A percentile compares a stretch with the other conserved stretches of the same genome.
Evolutionary conservation across 805 yeast species (phyloP).

Genomic region (Lipomyces kockii): DNA sequence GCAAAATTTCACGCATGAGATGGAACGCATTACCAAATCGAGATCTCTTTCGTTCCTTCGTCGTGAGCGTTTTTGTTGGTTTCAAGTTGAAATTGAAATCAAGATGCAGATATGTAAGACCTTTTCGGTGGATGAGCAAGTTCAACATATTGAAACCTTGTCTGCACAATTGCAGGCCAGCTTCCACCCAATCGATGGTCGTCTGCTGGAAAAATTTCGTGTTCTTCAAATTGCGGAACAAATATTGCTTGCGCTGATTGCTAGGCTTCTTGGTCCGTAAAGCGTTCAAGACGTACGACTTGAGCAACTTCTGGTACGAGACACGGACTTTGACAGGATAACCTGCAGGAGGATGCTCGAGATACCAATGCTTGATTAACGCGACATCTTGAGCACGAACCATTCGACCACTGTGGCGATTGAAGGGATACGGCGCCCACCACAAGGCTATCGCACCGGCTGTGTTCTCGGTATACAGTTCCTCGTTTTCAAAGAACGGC

Average conservation of each 20-base stretch:
- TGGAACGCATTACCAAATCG: constrained; percentile 97
- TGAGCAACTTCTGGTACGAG: constrained; percentile 88
- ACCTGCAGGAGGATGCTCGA: constrained; percentile 61
- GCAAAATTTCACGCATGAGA: constrained; percentile 82
- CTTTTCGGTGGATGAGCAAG: constrained; percentile 84
- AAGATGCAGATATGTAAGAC: constrained; percentile 86
- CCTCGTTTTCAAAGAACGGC: constrained; percentile 59
- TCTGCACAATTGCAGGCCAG: constrained; percentile 88
- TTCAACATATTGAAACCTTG: constrained; percentile 96
- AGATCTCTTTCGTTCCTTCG: constrained; percentile 94
- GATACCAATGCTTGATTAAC: constrained; percentile 79
- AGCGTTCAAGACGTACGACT: constrained; percentile 71
- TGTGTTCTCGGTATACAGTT: constrained; percentile 53
- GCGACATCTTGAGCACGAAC: constrained; percentile 91
- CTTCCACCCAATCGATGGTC: constrained; percentile 96
- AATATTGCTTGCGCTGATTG: constrained; percentile 56
- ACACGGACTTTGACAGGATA: constrained; percentile 78
- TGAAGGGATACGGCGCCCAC: constrained; percentile 86
- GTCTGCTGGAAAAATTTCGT: constrained; percentile 93
- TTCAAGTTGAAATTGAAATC: constrained; percentile 95
- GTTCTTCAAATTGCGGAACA: constrained; percentile 67
- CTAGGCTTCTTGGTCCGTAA: constrained; percentile 57
- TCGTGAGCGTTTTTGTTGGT: constrained; percentile 94
- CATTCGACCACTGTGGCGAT: constrained; percentile 69
- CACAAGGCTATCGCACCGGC: constrained; percentile 65